Evolutionary conservation across 2,329 filamentous ascomycete species (phyloP), one percentile per base, ranked within the genome.

Genomic region (Coniochaeta ligniaria): DNA sequence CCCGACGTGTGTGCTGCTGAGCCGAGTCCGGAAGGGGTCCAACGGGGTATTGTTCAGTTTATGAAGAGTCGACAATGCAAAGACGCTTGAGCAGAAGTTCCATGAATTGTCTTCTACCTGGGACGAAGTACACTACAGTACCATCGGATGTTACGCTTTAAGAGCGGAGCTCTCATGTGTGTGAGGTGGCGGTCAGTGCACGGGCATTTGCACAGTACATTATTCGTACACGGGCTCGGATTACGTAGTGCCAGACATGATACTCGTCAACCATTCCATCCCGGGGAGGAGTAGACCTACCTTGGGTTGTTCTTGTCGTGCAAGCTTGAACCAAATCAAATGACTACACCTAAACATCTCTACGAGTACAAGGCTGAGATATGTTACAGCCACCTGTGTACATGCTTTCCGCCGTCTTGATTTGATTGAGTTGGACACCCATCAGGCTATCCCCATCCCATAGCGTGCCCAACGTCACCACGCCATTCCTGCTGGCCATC

Each of bases 11-110:
- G 89, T 73, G 91, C 95, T 1, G 84, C 84, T 68, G 88, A 81
- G 68, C 95, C 95, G 1, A 96, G 85, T 71, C 91, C 93, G 0
- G 86, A 94, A 68, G 93, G 93, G 0, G 77, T 98, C 1, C 79
- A 83, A 65, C 78, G 85, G 52, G 91, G 83, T 0, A 94, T 97
- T 64, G 70, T 75, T 59, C 69, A 66, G 58, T 85, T 82, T 69
- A 74, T 57, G 36, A 41, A 57, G 28, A 5, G n/a, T 36, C 24
- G 26, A 9, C 47, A 52, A 31, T 6, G 3, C 16, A 17, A 2
- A 52, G 6, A 52, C 31, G 14, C 14, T 12, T 31, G 26, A 52
- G 14, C 20, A 22, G 4, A 14, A 22, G 20, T 24, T 12, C 9
- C 22, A n/a, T 43, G 41, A n/a, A 16, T 11, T 43, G n/a, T 7